Evolutionary conservation across 1,139 yeast species (phyloP).

Genomic region (Candida tunisiensis): DNA sequence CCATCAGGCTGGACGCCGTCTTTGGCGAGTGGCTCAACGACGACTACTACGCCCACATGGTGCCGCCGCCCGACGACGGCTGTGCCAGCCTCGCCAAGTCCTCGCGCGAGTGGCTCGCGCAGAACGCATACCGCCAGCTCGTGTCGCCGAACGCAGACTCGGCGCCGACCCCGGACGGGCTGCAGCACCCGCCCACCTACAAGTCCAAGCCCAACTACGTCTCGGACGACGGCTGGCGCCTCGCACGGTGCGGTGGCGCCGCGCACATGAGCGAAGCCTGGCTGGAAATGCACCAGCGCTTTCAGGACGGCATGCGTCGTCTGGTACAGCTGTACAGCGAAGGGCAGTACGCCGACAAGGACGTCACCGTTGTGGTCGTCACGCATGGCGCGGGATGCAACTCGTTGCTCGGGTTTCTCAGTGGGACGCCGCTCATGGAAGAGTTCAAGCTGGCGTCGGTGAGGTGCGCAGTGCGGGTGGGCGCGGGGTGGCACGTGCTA

Average conservation of each 20-base stretch:
- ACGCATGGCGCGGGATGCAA: slow-evolving; percentile 26
- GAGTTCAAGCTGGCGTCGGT: slow-evolving; percentile 11
- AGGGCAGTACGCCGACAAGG: too few species aligned
- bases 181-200: too few species aligned
- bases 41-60: slow-evolving; percentile 18
- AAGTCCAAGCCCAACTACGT: too few species aligned
- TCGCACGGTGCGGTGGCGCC: slow-evolving; percentile 14
- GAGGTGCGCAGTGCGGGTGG: slow-evolving; percentile 1
- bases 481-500: too few species aligned
- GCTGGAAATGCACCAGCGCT: slow-evolving; percentile 20
- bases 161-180: slow-evolving; percentile 1
- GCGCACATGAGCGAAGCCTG: slow-evolving; percentile 24
- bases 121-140: slow-evolving; percentile 2
- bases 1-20: slow-evolving; percentile 17
- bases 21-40: slow-evolving; percentile 25
- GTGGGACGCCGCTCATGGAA: slow-evolving; percentile 16
- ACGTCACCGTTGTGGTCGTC: slow-evolving; percentile 15
- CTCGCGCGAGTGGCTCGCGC: slow-evolving; percentile 10
- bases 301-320: slow-evolving; percentile 12
- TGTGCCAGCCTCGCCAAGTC: slow-evolving; percentile 12
- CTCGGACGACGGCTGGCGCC: slow-evolving; percentile 14
- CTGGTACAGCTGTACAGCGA: slow-evolving; percentile 12
- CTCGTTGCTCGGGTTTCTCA: slow-evolving; percentile 18
- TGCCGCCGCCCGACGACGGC: slow-evolving; percentile 22
- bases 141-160: neutral